Base-by-base conservation (phyloP, 768 basidiomycete species). In the Agaricus bisporus region DNA sequence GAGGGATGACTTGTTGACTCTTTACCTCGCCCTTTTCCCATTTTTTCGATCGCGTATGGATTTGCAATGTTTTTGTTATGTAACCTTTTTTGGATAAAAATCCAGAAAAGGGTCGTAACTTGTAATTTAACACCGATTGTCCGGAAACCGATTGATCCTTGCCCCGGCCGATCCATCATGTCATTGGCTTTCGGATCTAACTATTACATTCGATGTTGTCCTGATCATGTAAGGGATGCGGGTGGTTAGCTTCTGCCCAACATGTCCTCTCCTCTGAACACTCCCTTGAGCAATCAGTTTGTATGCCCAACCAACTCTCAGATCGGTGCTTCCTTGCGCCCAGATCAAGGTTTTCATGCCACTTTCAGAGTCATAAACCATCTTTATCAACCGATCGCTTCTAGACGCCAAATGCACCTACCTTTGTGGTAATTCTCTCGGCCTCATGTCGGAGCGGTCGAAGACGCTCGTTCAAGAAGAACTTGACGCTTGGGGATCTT, bases 371-470 rank as follows among this genome's bases (percentile, higher is more conserved):
- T 35, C 54, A 32, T 39, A 6, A 11, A 25, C 14, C 36, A 42
- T 49, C 49, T 50, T n/a, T 35, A 26, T 48, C 36, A 20, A 37
- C 55, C 17, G 26, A 32, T 56, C 48, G 20, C 37, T 45, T 57
- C 69, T 67, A 75, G 80, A 81, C 47, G 66, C 64, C 51, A 71
- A 74, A 51, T 85, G 82, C 66, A 82, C 85, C 32, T 99, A 99
- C 68, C 83, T 99, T 48, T 95, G 91, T 66, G 97, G 97, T 32
- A 98, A 99, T 72, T 98, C 94, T 22, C 79, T 98, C 9, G 97
- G 97, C 4, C 76, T 87, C 51, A 73, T 91, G 62, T 81, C 89
- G 41, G 90, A 84, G 65, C 75, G 81, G 36, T 88, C 94, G 28
- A 77, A 79, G 58, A 66, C 75, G 56, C 74, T 94, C 41, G 73